These are phyloP conservation scores for Emericellopsis atlantica DNA, from an alignment of 2,329 filamentous ascomycete species.

Conservation along the genomic window DNA sequence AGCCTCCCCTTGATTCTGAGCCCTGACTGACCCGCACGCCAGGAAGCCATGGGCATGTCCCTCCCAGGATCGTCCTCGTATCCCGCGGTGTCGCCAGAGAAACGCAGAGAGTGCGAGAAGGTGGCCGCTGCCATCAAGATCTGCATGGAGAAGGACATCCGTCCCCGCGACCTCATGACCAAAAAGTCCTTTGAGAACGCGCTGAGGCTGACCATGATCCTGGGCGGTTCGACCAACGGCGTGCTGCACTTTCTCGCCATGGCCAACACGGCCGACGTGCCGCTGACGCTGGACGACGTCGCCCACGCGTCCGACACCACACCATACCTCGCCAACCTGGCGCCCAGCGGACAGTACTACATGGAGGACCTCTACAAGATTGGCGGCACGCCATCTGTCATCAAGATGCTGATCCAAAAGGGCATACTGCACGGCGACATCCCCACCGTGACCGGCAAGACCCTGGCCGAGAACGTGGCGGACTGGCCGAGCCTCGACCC, in stretches of 20 bases:
- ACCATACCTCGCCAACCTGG: conserved; percentile 75
- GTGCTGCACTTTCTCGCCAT: conserved; percentile 85
- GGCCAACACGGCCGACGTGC: conserved; percentile 71
- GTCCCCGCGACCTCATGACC: conserved; percentile 67
- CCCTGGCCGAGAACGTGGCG: conserved; percentile 68
- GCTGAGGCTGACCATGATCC: conserved; percentile 77
- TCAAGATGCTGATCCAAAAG: conserved; percentile 72
- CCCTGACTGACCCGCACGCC: too few species aligned
- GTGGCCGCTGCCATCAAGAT: conserved; percentile 65
- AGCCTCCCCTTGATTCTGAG: too few species aligned
- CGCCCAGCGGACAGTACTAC: conserved; percentile 71
- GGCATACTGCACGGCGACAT: conserved; percentile 66
- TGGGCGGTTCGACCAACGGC: conserved; percentile 84
- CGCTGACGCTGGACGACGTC: conserved; percentile 69
- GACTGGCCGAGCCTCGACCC: conserved; percentile 65
- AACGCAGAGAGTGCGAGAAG: conserved; percentile 76
- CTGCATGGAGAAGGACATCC: conserved; percentile 74
- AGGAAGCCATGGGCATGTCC: conserved; percentile 75
- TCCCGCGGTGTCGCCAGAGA: conserved; percentile 68
- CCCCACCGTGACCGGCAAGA: conserved; percentile 73
- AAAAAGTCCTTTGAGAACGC: conserved; percentile 78
- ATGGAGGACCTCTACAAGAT: conserved; percentile 84
- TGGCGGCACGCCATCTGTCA: conserved; percentile 73
- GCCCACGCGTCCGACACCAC: conserved; percentile 71
- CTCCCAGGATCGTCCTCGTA: conserved; percentile 77